Conservation (phyloP, 805 yeast genomes). For the Geotrichum ghanense region DNA sequence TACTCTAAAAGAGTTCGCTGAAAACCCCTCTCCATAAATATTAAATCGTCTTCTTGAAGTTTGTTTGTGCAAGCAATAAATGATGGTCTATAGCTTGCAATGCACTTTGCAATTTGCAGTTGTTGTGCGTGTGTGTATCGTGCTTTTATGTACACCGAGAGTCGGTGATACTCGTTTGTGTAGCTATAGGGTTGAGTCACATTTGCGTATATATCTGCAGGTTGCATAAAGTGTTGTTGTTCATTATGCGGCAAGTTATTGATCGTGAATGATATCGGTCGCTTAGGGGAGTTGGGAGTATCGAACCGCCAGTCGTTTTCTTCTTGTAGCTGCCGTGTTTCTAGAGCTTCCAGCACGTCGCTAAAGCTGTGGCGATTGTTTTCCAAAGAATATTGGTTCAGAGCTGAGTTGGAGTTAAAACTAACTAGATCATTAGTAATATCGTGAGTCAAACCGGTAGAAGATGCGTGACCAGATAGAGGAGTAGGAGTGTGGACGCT, state of each 20-base stretch:
- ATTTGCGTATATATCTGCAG: constrained; percentile 47
- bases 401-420: background rate
- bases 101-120: constrained; percentile 71
- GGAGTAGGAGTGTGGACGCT: no score
- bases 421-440: background rate
- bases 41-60: constrained; percentile 78
- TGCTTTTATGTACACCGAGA: constrained; percentile 58
- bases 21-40: constrained; percentile 93
- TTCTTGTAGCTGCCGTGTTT: constrained; percentile 3
- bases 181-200: constrained; percentile 73
- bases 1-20: constrained; percentile 86
- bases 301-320: constrained; percentile 15
- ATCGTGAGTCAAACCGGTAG: background rate
- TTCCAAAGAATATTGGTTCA: background rate
- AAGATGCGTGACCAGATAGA: no score
- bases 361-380: background rate
- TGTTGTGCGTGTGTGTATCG: constrained; percentile 62
- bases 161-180: constrained; percentile 80
- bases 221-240: constrained; percentile 4
- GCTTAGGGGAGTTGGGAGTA: constrained; percentile 12
- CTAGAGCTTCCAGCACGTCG: constrained; percentile 10
- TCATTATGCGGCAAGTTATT: background rate
- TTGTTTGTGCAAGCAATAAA: constrained; percentile 19
- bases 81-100: constrained; percentile 19
- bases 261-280: constrained; percentile 19